Evolutionary conservation across 2,329 filamentous ascomycete genomes (phyloP), one percentile per base, ranked within the genome.

Genomic region (Hymenoscyphus infarciens): DNA sequence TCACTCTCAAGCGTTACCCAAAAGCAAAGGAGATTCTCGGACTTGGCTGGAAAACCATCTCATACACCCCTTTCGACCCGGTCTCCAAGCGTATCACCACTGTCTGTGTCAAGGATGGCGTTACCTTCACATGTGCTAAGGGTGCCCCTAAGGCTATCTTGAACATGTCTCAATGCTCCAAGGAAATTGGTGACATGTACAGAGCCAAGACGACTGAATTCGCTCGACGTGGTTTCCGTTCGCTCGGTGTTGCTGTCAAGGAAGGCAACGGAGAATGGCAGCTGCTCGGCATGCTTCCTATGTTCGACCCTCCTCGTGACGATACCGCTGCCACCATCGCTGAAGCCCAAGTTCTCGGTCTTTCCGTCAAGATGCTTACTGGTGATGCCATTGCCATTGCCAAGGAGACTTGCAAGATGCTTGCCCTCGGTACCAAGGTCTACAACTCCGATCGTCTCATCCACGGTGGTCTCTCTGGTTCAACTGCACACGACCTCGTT

Each of bases 391-490:
- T 91, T 71, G 88, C 88, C 71, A 91, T 91, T 69, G 88, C 88
- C 64, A 91, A 91, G 81, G 88, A 91, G 79, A 91, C 88, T 69
- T 91, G 88, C 84, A 90, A 90, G 81, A 91, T 91, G 86, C 82
- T 91, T 75, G 87, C 88, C 69, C 85, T 91, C 64, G 87, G 87
- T 71, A 91, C 88, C 75, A 91, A 91, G 82, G 88, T 92, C 69
- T 91, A 91, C 82, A 90, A 91, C 81, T 91, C 88, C 64, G 86
- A 89, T 74, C 88, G 87, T 78, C 83, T 92, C 68, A 90, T 91
- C 71, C 86, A 90, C 78, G 87, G 88, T 78, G 88, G 88, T 81
- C 83, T 91, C 65, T 83, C 86, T 64, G 88, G 88, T 70, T 85
- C 87, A 67, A 87, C 87, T 64, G 86, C 90, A 78, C 86, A 91